Percentiles rank a stretch among this genome's conserved stretches.
Conservation (phyloP, 257 asterid species). For the Nicotiana obtusifolia region DNA sequence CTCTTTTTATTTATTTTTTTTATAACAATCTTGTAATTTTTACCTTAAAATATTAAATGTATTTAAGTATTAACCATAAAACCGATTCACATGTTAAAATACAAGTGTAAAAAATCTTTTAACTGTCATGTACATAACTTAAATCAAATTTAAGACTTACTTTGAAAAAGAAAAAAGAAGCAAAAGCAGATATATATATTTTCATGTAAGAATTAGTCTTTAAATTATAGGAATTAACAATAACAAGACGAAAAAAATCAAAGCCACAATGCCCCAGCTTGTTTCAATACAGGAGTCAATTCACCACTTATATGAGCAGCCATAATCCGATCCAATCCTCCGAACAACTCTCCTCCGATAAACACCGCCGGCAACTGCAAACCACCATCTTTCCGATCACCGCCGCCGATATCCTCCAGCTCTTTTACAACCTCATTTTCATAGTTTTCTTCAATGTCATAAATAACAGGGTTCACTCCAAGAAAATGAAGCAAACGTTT, state of each 20-base stretch:
- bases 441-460: conserved; percentile 38
- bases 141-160: no score
- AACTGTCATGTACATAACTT: no score
- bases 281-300: conserved; percentile 48
- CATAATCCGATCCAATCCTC: conserved; percentile 68
- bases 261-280: conserved; percentile 70
- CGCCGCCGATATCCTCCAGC: conserved; percentile 12
- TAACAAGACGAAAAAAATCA: conserved; percentile 11
- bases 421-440: conserved; percentile 26
- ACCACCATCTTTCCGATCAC: background rate
- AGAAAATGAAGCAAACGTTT: conserved; percentile 40
- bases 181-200: no score
- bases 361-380: conserved; percentile 47
- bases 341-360: conserved; percentile 58
- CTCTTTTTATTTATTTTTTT: no score
- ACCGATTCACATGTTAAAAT: no score
- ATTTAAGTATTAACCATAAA: no score
- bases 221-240: background rate
- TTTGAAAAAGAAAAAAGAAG: background rate
- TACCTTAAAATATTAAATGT: no score
- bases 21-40: no score
- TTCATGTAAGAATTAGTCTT: no score
- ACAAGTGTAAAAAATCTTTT: no score
- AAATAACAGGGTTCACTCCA: conserved; percentile 46
- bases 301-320: conserved; percentile 62